Base-by-base conservation (phyloP, 1,284 basidiomycete genomes). In the Tilletia indica region DNA sequence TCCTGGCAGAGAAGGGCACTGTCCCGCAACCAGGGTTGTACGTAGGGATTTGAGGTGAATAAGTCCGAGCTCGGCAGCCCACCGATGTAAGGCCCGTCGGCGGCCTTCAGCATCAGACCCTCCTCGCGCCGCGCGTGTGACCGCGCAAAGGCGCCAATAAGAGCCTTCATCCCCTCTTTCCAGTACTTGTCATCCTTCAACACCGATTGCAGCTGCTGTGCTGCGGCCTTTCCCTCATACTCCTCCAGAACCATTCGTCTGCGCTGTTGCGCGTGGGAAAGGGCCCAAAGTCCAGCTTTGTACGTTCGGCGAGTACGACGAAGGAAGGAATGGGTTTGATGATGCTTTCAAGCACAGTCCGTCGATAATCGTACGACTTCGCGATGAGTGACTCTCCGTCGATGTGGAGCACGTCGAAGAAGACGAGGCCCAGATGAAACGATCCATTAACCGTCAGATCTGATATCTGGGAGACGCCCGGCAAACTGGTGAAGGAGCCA, bases 371-470 rank as follows among this genome's bases (percentile, higher is more conserved):
- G 36, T 64, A 64, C 14, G 34, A 19, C n/a, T 21, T 11, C 31
- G 31, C 34, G 34, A 64, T 25, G 34, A 64, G 61, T 9, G 61
- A 64, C n/a, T 64, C 36, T 19, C 36, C 36, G 61, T 64, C 61
- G 61, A 64, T 11, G 21, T 64, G n/a, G 34, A 64, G 36, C n/a
- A 64, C 61, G 61, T 64, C 61, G 34, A 64, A 64, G 34, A 64
- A 64, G 16, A 64, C 61, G 36, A 64, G 61, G 21, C 61, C 61
- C 36, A 64, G 61, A 21, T 64, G 61, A 14, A 38, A 64, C 16
- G 34, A n/a, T 8, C 61, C 61, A 36, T 8, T 42, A 34, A n/a
- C 61, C 36, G 36, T 64, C 9, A 64, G 36, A 39, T 64, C 16
- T 3, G 61, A 64, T 6, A 39, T 38, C 36, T 64, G 61, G 39